Percentiles rank a stretch among this genome's conserved stretches.
Conservation (phyloP, 2,329 filamentous ascomycete species). For the Epichloe sylvatica region DNA sequence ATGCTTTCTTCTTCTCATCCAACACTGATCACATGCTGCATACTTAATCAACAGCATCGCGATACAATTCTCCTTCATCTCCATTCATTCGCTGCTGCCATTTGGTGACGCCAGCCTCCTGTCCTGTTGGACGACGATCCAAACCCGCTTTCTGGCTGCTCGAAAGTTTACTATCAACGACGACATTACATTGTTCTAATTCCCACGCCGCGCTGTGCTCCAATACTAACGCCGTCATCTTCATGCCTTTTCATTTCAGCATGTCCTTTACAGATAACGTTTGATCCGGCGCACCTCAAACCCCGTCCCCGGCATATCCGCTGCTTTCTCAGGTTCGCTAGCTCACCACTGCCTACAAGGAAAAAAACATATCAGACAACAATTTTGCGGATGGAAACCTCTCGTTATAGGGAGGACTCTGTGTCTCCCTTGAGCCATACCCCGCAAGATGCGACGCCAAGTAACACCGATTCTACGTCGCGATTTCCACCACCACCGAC, state of each 20-base stretch:
- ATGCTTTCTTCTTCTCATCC: neutral
- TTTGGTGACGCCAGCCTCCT: neutral
- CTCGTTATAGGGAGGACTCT: constrained; percentile 6
- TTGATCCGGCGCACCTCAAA: neutral
- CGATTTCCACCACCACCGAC: constrained; percentile 4
- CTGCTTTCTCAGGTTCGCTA: neutral
- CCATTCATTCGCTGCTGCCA: neutral
- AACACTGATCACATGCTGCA: neutral
- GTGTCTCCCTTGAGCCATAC: constrained; percentile 10
- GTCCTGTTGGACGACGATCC: neutral
- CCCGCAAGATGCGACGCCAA: constrained; percentile 6
- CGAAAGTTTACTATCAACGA: neutral
- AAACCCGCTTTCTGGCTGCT: neutral
- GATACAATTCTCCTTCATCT: neutral
- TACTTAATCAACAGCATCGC: neutral
- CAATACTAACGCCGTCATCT: neutral
- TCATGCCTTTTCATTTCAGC: neutral
- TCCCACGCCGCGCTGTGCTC: neutral
- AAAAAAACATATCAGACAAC: too few species aligned
- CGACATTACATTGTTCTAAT: neutral
- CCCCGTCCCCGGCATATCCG: neutral
- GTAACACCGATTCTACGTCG: constrained; percentile 4
- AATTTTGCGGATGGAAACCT: neutral
- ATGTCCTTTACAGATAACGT: neutral
- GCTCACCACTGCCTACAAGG: neutral